Percentiles rank a stretch among this genome's conserved stretches.
Conservation (phyloP, 2,329 filamentous ascomycete species). For the Colletotrichum tamarilloi region DNA sequence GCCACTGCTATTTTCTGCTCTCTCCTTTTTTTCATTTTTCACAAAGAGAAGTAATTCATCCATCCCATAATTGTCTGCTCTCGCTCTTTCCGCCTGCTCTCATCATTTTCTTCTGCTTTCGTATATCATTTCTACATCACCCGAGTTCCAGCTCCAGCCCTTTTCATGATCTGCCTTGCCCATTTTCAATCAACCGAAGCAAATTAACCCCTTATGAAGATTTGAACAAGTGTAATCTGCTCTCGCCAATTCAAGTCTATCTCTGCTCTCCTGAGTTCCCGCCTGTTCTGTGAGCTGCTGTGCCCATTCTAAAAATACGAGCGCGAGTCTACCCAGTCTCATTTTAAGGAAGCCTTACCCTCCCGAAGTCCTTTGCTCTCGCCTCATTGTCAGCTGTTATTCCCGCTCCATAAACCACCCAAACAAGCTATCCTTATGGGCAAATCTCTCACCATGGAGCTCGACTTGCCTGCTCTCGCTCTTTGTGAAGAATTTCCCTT, state of each 20-base stretch:
- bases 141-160: background rate
- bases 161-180: background rate
- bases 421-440: background rate
- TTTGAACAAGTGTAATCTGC: too few relatives aligned
- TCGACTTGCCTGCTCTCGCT: too few relatives aligned
- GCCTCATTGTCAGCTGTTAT: background rate
- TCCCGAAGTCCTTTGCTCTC: background rate
- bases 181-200: background rate
- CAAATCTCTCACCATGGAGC: background rate
- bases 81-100: background rate
- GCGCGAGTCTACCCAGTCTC: too few relatives aligned
- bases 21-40: background rate
- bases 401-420: too few relatives aligned
- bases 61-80: background rate
- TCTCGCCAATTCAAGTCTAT: background rate
- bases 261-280: too few relatives aligned
- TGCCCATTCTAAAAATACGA: too few relatives aligned
- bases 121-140: fast-evolving
- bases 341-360: background rate
- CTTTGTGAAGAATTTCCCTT: too few relatives aligned
- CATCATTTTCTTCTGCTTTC: background rate
- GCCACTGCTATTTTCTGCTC: background rate
- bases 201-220: background rate
- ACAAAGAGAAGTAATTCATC: background rate
- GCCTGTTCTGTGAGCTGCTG: background rate